Evolutionary conservation across 805 yeast genomes (phyloP).

Genomic region (Barnettozyma siamensis): DNA sequence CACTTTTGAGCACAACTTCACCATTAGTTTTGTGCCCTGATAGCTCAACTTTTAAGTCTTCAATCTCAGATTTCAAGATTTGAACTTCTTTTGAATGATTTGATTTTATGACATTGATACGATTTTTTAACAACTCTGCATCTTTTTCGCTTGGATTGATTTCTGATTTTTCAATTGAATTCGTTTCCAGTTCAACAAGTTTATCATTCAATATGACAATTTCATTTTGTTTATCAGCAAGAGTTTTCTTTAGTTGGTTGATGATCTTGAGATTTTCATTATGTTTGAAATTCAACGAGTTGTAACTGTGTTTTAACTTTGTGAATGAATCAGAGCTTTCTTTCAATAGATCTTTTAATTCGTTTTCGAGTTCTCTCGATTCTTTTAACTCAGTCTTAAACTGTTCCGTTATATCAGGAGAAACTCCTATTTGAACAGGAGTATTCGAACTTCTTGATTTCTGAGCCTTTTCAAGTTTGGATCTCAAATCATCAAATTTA

Average conservation of each 20-base stretch:
- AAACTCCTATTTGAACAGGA: background rate
- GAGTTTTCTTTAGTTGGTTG: constrained; percentile 11
- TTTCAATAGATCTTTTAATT: constrained; percentile 9
- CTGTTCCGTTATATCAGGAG: background rate
- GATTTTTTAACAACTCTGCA: constrained; percentile 17
- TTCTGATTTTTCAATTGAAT: constrained; percentile 11
- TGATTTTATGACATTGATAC: constrained; percentile 17
- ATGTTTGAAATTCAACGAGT: constrained; percentile 9
- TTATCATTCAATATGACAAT: constrained; percentile 11
- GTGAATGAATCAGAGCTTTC: constrained; percentile 14
- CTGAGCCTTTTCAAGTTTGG: background rate
- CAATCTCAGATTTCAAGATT: constrained; percentile 12
- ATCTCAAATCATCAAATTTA: background rate
- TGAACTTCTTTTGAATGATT: constrained; percentile 22
- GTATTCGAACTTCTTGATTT: background rate
- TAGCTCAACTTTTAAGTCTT: constrained; percentile 3
- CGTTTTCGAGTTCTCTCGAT: constrained; percentile 15
- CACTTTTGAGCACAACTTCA: constrained; percentile 14
- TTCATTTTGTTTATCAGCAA: constrained; percentile 17
- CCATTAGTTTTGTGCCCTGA: constrained; percentile 3
- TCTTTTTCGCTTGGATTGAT: constrained; percentile 13
- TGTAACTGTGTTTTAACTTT: constrained; percentile 13
- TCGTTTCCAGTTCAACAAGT: constrained; percentile 14
- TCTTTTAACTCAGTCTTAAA: constrained; percentile 10
- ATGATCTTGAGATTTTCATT: constrained; percentile 12